Base-by-base conservation (phyloP, 2,329 filamentous ascomycete genomes). In the Zymoseptoria pseudotritici region DNA sequence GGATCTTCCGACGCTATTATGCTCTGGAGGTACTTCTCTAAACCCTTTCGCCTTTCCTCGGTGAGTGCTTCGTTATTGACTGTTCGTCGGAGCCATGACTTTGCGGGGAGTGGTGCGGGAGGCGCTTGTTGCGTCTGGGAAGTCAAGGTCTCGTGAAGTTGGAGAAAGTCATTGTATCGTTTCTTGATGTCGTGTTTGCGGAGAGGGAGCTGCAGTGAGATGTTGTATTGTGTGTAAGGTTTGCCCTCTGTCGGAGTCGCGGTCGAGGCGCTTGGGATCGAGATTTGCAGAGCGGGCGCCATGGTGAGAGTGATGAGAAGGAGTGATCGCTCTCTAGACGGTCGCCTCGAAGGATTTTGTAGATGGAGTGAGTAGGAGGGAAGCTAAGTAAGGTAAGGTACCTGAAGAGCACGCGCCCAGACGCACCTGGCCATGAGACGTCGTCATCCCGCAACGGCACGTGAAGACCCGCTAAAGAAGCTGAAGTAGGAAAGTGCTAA, bases 161-260 rank as follows among this genome's bases (percentile, higher is more conserved):
- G 73, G 58, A 79, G 78, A 71, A 94, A 94, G 72, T 94, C 90
- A 57, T 86, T 90, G 79, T 93, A 95, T 68, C 90, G 88, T 75
- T 92, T 93, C 69, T 86, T 85, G 4, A 91, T 80, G 65, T 88
- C 86, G 68, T 87, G 89, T 4, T 88, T 88, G 54, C 88, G 85
- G 13, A 93, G 82, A 0, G 90, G 89, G 1, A 91, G 85, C 55
- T 88, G 86, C 61, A 94, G 80, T 21, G 85, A 86, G 73, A 92
- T 87, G 73, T 90, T 89, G 79, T 92, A 93, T 65, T 87, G 82
- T 0, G 89, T 92, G 74, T 85, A 91, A 0, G 86, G 81, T 69
- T 90, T 90, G 63, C 79, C 79, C 60, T 80, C 77, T 57, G 77
- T 61, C 2, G 76, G 72, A 0, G 73, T 73, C 56, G 81, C 79